phyloP scores from a whole-genome alignment of 2,329 filamentous ascomycete species.

The Corinectria fuckeliana region DNA sequence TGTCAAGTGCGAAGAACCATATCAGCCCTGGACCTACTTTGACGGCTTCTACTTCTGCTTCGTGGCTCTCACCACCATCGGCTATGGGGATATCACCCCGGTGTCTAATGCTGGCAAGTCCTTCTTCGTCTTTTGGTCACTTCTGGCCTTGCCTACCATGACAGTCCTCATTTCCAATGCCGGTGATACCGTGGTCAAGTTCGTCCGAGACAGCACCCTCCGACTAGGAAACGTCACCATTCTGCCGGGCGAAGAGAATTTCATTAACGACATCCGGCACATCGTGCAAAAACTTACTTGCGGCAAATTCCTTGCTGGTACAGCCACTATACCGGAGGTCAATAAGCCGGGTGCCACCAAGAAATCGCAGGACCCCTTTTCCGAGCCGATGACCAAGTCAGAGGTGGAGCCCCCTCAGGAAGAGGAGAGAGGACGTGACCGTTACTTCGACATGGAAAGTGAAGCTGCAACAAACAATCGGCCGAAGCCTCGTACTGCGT shows the following conservation, averaged over 20 bases:
- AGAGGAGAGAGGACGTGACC: constrained; percentile 14
- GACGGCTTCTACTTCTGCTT: constrained; percentile 86
- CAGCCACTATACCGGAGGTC: constrained; percentile 14
- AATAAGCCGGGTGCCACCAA: neutral
- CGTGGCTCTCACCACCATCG: constrained; percentile 81
- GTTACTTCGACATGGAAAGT: neutral
- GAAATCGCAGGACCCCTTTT: neutral
- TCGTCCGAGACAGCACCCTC: constrained; percentile 61
- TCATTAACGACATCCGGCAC: constrained; percentile 54
- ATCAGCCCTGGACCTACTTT: constrained; percentile 76
- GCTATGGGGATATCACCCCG: constrained; percentile 82
- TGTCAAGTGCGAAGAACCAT: constrained; percentile 55
- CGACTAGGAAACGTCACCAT: constrained; percentile 66
- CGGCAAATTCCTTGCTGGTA: constrained; percentile 48
- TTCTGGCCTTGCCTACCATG: constrained; percentile 86
- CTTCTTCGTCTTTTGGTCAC: constrained; percentile 93
- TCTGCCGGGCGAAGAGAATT: constrained; percentile 61
- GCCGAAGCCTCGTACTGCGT: constrained; percentile 32
- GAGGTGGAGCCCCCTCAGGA: constrained; percentile 16
- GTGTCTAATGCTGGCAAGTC: constrained; percentile 79
- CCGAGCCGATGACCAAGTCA: constrained; percentile 11
- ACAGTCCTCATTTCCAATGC: constrained; percentile 86
- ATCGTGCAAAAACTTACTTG: constrained; percentile 50
- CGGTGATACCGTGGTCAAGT: constrained; percentile 80
- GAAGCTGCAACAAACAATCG: constrained; percentile 6